Evolutionary conservation across 495 filamentous ascomycete species (phyloP), one percentile per base, ranked within the genome.

Genomic region (Podospora conica): DNA sequence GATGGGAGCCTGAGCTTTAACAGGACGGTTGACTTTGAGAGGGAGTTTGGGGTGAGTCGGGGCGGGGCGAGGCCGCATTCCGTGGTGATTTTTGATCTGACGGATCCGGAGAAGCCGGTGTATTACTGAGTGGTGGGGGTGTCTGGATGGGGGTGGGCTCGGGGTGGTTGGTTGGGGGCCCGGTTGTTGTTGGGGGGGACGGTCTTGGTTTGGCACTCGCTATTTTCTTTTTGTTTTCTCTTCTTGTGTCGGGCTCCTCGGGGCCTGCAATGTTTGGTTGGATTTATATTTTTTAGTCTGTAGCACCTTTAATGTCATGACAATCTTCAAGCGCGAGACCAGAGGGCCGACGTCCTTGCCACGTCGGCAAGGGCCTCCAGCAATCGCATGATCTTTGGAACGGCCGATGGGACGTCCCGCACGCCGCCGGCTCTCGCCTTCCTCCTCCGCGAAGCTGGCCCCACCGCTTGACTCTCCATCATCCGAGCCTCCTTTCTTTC

Each of bases 1-100:
- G 80, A 87, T 68, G 85, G 86, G 1, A 78, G 78, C 48, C 67
- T 88, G 53, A 71, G 67, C 67, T 88, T 86, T 71, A 87, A 87
- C 74, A 77, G 85, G 11, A 79, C 75, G 57, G 86, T 88, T 67
- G 81, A 88, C 68, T 87, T 88, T 67, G 77, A 70, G 63, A 71
- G 75, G 60, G 77, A 80, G 61, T 88, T 84, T 66, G 72, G 79
- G 6, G 77, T 82, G 28, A 66, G 25, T 55, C 75, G 85, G 25
- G 85, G 85, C 22, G 86, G 86, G 11, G 85, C 80, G 4, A 84
- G 84, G 73, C 86, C 86, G 15, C 85, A 88, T 70, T 86, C 83
- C 3, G 76, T 74, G 61, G 85, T 87, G 28, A 76, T 88, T 33
- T 87, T 83, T 71, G 86, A 88, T 72, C 70, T 88, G 18, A 81